Percentiles rank a stretch among this genome's conserved stretches.
phyloP scores from a whole-genome alignment of 202 grass and related monocot species.

The Carex sylvatica region DNA sequence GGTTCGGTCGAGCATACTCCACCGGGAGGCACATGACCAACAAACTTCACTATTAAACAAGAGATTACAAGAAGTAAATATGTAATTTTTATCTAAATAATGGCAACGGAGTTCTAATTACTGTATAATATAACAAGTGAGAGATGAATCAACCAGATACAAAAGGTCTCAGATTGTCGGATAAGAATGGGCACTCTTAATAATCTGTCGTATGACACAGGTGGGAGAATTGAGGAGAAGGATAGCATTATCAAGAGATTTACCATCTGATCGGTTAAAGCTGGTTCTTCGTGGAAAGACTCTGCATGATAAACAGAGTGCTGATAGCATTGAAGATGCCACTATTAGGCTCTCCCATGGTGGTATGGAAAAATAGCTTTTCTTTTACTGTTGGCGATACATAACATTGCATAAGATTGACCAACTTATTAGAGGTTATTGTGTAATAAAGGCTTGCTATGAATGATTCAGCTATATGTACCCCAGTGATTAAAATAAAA shows the following conservation, averaged over 20 bases:
- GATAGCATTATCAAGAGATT: conserved; percentile 19
- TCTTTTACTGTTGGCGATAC: neutral
- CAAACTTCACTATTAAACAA: no score
- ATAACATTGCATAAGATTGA: neutral
- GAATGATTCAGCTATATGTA: neutral
- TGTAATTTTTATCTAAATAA: neutral
- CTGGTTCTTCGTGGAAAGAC: conserved; percentile 21
- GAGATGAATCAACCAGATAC: neutral
- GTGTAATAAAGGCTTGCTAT: neutral
- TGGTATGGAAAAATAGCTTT: conserved; percentile 1
- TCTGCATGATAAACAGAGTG: conserved; percentile 28
- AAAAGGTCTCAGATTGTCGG: neutral
- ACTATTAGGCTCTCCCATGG: conserved; percentile 24
- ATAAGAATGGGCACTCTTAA: neutral
- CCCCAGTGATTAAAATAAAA: neutral
- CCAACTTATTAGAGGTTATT: neutral
- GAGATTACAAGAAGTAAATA: neutral
- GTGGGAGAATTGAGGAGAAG: conserved; percentile 27
- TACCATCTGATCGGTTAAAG: conserved; percentile 25
- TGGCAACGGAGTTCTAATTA: neutral
- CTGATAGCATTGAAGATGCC: conserved; percentile 21
- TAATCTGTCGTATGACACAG: conserved; percentile 2
- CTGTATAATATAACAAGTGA: neutral
- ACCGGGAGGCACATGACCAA: no score
- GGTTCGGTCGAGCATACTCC: no score